Conservation (phyloP, 805 yeast genomes). For the Vanderwaltozyma yarrowii region DNA sequence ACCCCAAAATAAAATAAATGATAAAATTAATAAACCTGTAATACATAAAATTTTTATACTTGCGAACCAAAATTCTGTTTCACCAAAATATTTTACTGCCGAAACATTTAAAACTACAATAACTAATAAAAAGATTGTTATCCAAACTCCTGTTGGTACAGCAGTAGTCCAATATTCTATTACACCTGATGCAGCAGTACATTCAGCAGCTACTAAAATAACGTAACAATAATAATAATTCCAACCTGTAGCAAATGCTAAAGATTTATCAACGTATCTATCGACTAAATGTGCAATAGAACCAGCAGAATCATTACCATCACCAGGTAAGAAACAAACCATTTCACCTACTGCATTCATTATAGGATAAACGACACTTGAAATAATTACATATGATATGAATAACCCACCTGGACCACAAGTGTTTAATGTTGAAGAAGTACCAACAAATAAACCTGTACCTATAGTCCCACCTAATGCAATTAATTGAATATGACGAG, state of each 20-base stretch:
- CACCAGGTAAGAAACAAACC: constrained; percentile 50
- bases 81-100: constrained; percentile 43
- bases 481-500: constrained; percentile 69
- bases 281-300: constrained; percentile 50
- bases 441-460: constrained; percentile 71
- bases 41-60: constrained; percentile 37
- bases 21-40: constrained; percentile 35
- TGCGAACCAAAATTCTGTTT: constrained; percentile 32
- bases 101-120: constrained; percentile 38
- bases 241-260: constrained; percentile 57
- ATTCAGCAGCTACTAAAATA: constrained; percentile 46
- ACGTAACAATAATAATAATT: constrained; percentile 42
- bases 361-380: constrained; percentile 53
- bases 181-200: constrained; percentile 55
- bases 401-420: constrained; percentile 71
- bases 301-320: constrained; percentile 37
- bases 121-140: constrained; percentile 41
- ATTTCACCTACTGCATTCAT: constrained; percentile 60
- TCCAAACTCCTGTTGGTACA: constrained; percentile 49
- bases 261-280: constrained; percentile 47
- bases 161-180: constrained; percentile 50
- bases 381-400: constrained; percentile 51
- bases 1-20: constrained; percentile 40
- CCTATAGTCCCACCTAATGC: constrained; percentile 81
- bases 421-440: constrained; percentile 47